Percentiles rank a stretch among this genome's conserved stretches.
Conservation (phyloP, 2,329 filamentous ascomycete genomes). For the Ophiostoma sp. region DNA sequence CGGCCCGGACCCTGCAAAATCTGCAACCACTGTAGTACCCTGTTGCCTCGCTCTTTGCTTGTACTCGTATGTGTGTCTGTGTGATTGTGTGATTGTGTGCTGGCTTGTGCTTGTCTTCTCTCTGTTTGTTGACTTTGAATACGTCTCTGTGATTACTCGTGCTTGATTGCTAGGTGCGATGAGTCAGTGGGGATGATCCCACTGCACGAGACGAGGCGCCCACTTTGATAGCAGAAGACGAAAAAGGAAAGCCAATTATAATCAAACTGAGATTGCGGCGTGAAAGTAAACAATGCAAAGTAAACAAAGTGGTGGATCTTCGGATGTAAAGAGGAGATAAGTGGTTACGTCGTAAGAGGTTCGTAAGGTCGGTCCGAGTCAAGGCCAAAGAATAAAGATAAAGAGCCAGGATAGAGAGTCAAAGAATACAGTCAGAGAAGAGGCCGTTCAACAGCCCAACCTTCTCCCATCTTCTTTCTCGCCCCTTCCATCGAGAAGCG, state of each 20-base stretch:
- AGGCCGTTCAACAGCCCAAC: background rate
- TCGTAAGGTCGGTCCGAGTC: too few species aligned
- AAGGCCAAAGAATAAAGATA: too few species aligned
- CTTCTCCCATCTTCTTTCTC: background rate
- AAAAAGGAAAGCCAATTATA: background rate
- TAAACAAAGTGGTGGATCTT: too few species aligned
- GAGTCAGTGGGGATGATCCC: background rate
- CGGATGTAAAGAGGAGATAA: too few species aligned
- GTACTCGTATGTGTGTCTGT: too few species aligned
- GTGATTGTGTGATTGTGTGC: too few species aligned
- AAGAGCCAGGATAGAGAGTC: too few species aligned
- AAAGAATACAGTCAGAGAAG: too few species aligned
- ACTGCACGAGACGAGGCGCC: background rate
- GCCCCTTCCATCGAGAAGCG: slow-evolving; percentile 4
- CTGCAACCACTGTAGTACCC: background rate
- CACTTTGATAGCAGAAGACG: background rate
- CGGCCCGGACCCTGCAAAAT: background rate
- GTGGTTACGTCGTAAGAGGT: too few species aligned
- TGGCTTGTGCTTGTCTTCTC: background rate
- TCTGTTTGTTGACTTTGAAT: background rate
- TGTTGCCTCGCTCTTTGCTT: background rate
- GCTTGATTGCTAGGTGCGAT: background rate
- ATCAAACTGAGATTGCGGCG: background rate
- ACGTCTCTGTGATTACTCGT: background rate
- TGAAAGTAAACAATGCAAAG: too few species aligned